Base-by-base conservation (phyloP, 768 basidiomycete species). In the Mycena epipterygia region DNA sequence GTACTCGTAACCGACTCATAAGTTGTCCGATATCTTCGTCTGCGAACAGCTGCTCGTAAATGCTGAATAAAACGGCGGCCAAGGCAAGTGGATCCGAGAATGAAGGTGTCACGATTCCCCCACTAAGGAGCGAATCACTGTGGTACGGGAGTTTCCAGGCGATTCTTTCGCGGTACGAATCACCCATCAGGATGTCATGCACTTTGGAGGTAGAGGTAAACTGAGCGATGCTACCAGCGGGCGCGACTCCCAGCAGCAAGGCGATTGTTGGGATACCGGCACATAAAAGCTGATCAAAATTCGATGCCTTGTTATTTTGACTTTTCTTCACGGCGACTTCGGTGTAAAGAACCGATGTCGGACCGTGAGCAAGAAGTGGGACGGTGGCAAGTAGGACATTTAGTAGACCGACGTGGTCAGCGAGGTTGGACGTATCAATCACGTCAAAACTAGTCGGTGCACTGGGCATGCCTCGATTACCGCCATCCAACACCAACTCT, bases 371-470 rank as follows among this genome's bases (percentile, higher is more conserved):
- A 23, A 84, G 75, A 13, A 84, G 55, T 21, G 83, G 83, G 11
- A 76, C 58, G 0, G 79, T 61, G 1, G 78, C 61, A 42, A 81
- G 71, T 25, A 86, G 74, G 48, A 84, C 68, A 69, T 85, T 85
- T n/a, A 84, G 68, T 17, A 84, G 67, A 1, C 83, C 84, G 19
- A 84, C 62, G 60, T 82, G 79, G 61, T 85, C 84, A 37, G 68
- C 69, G 12, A 85, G 71, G 68, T 84, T 84, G 11, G 84, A 84
- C 3, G 84, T 82, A 30, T 85, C 83, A 49, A 85, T 81, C 57
- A 83, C 77, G 61, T 84, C 76, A 76, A 84, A 86, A 30, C 42
- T 44, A 19, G 75, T 64, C 9, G 83, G 82, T 6, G 80, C 80
- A 3, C 63, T 27, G 16, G 56, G 48, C 23, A 53, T 19, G 8